Evolutionary conservation across 345 rosid genomes (phyloP).

Genomic region (Populus tremula): DNA sequence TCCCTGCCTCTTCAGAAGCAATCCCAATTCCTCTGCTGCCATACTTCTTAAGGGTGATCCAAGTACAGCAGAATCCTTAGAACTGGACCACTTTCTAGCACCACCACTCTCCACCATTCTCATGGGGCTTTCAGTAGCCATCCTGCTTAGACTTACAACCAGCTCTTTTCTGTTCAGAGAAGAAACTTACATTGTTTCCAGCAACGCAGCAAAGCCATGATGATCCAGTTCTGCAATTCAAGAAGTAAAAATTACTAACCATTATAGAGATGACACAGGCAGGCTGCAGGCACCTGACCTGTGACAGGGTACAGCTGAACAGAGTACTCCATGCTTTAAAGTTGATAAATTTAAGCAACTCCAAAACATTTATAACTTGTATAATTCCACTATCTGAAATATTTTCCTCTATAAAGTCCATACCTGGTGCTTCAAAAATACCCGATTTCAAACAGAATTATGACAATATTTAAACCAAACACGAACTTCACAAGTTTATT

Average conservation of each 20-base stretch:
- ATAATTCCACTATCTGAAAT: neutral
- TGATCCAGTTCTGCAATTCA: constrained; percentile 9
- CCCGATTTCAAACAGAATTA: neutral
- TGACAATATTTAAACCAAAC: too few relatives aligned
- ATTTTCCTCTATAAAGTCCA: neutral
- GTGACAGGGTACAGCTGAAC: neutral
- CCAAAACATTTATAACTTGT: neutral
- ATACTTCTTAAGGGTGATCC: constrained; percentile 51
- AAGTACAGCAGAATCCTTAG: constrained; percentile 50
- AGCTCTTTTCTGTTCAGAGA: neutral
- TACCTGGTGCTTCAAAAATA: neutral
- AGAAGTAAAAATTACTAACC: neutral
- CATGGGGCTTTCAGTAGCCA: constrained; percentile 89
- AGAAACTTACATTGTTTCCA: neutral
- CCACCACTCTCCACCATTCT: constrained; percentile 66
- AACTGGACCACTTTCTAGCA: constrained; percentile 52
- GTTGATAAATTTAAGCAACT: neutral
- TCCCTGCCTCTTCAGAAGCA: constrained; percentile 63
- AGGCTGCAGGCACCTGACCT: neutral
- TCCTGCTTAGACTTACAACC: constrained; percentile 9
- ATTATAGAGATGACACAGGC: too few relatives aligned
- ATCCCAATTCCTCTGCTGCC: constrained; percentile 73
- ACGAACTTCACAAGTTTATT: neutral
- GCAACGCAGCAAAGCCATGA: neutral
- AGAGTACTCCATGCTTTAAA: too few relatives aligned